Conservation (phyloP, 495 filamentous ascomycete genomes). For the Podospora pseudocomata region DNA sequence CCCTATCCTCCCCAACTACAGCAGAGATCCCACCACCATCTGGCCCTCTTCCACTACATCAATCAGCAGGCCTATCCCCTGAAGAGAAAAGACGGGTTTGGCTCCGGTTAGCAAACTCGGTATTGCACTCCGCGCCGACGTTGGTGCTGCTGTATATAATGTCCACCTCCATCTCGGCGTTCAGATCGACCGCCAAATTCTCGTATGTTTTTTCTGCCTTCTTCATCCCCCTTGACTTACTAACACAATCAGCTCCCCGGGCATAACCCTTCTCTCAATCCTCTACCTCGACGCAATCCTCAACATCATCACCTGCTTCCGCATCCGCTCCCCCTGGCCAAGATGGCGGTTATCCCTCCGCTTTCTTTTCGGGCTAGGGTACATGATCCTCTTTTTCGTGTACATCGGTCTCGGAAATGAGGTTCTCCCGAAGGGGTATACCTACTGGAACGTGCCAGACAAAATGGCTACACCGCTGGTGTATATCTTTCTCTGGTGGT, state of each 20-base stretch:
- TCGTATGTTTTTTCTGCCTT: background rate
- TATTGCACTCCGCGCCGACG: conserved; percentile 13
- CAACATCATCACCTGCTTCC: conserved; percentile 33
- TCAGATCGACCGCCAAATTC: conserved; percentile 11
- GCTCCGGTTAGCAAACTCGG: conserved; percentile 14
- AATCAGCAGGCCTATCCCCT: background rate
- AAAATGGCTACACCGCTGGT: conserved; percentile 20
- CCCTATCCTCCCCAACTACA: background rate
- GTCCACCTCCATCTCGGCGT: conserved; percentile 15
- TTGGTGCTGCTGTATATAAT: conserved; percentile 11
- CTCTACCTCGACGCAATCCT: conserved; percentile 28
- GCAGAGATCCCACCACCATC: conserved; percentile 3
- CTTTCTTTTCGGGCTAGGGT: conserved; percentile 18
- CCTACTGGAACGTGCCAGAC: conserved; percentile 25
- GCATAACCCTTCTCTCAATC: conserved; percentile 29
- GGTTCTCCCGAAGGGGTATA: conserved; percentile 23
- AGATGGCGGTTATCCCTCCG: conserved; percentile 26
- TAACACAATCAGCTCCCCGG: conserved; percentile 21
- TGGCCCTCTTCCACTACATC: background rate
- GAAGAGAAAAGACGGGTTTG: background rate
- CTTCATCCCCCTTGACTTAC: background rate
- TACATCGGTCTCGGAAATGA: conserved; percentile 26
- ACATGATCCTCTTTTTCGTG: conserved; percentile 28
- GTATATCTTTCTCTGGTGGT: conserved; percentile 29
- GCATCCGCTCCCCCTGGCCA: conserved; percentile 18